Percentiles rank a stretch among this genome's conserved stretches.
These are phyloP conservation scores for Paramecium bursaria DNA, from an alignment of 73 alveolate species.

Conservation along the genomic window DNA sequence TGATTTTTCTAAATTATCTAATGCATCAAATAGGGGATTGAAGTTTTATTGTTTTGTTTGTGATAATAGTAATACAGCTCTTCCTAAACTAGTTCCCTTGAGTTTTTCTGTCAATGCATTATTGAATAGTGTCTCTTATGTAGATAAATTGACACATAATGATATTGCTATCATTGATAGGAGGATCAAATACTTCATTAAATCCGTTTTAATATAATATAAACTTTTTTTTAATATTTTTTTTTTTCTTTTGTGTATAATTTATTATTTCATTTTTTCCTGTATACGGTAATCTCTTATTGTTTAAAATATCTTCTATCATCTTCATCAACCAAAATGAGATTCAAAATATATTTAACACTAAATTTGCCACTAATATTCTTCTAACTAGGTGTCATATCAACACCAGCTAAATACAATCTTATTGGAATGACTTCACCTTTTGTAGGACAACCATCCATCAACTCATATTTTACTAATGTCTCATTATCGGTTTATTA, in stretches of 20 bases:
- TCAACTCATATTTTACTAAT: slow-evolving; percentile 95
- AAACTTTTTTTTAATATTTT: neutral
- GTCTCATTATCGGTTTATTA: slow-evolving; percentile 87
- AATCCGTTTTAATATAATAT: slow-evolving; percentile 38
- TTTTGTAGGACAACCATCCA: slow-evolving; percentile 98
- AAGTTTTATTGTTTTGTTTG: neutral
- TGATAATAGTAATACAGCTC: slow-evolving; percentile 32
- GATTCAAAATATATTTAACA: slow-evolving; percentile 93
- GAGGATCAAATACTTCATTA: slow-evolving; percentile 43
- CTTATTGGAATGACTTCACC: slow-evolving; percentile 98
- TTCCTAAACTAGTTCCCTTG: slow-evolving; percentile 45
- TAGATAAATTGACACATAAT: neutral
- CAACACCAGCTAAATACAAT: slow-evolving; percentile 94
- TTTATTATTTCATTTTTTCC: slow-evolving; percentile 48
- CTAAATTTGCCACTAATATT: slow-evolving; percentile 88
- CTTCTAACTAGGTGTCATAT: slow-evolving; percentile 98
- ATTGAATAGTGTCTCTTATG: slow-evolving; percentile 13
- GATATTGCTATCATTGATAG: neutral
- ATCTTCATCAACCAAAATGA: slow-evolving; percentile 97
- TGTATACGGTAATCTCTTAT: slow-evolving; percentile 58
- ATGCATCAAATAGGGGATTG: slow-evolving; percentile 54
- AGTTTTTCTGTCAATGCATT: slow-evolving; percentile 7
- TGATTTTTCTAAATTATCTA: slow-evolving; percentile 24
- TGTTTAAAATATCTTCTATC: slow-evolving; percentile 85
- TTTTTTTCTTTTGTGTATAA: neutral